These are phyloP conservation scores for Salvia sclarea DNA, from an alignment of 305 asterid species.

Conservation along the genomic window DNA sequence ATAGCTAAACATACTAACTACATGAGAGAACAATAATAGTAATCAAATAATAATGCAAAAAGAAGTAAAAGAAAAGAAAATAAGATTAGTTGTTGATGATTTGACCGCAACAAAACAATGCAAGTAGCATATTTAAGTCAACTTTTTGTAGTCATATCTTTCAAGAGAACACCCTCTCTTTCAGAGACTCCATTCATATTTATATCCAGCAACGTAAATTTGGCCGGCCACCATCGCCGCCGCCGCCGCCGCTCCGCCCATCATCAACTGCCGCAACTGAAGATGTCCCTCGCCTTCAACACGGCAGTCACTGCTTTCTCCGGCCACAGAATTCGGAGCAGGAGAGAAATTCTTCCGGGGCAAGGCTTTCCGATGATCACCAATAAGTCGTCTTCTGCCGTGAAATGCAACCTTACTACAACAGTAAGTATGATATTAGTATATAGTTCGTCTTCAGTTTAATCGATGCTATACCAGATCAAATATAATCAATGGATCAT, in stretches of 20 bases:
- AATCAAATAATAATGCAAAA: background rate
- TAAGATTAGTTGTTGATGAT: background rate
- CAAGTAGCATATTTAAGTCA: background rate
- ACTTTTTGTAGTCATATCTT: background rate
- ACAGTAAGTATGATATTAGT: conserved; percentile 3
- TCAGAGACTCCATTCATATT: background rate
- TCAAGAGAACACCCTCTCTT: background rate
- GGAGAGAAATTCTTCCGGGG: background rate
- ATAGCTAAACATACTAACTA: too few species aligned
- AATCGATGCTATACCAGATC: too few species aligned
- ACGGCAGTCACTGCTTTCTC: background rate
- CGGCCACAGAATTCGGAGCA: conserved; percentile 8
- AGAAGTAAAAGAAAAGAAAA: too few species aligned
- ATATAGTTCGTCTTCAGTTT: too few species aligned
- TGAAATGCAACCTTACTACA: conserved; percentile 29
- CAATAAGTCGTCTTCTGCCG: background rate
- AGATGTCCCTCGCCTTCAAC: conserved; percentile 15
- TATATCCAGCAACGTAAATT: too few species aligned
- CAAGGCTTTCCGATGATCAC: background rate
- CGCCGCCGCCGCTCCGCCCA: background rate
- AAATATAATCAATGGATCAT: background rate
- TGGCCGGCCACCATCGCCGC: background rate
- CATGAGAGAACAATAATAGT: background rate
- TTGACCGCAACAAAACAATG: background rate
- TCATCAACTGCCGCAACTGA: background rate